Evolutionary conservation across 345 rosid genomes (phyloP).

Genomic region (Dimocarpus longan): DNA sequence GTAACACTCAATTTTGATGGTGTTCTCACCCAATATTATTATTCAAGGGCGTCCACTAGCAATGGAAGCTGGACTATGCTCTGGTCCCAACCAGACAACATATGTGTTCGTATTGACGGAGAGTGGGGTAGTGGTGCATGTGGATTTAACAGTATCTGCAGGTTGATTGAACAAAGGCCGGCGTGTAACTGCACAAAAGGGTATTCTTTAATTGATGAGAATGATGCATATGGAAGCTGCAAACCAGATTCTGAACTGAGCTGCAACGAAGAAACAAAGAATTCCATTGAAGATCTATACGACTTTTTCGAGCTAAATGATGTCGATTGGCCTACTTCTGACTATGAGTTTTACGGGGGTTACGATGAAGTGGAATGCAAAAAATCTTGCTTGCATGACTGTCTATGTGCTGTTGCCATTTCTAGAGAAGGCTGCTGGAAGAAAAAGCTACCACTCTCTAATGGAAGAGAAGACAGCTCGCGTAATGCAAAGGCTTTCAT

Average conservation of each 20-base stretch:
- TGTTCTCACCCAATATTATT: conserved; percentile 32
- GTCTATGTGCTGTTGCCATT: background rate
- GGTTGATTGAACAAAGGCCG: conserved; percentile 8
- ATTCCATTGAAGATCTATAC: conserved; percentile 14
- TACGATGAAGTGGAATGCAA: background rate
- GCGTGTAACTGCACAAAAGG: conserved; percentile 34
- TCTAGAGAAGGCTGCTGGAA: background rate
- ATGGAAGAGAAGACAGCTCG: background rate
- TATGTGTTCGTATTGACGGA: conserved; percentile 9
- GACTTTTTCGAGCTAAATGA: background rate
- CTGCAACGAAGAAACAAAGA: conserved; percentile 15
- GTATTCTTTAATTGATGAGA: conserved; percentile 19
- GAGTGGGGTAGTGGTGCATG: conserved; percentile 29
- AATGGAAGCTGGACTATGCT: conserved; percentile 16
- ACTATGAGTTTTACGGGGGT: background rate
- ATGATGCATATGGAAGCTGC: conserved; percentile 28
- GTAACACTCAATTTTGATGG: conserved; percentile 40
- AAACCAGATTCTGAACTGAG: conserved; percentile 24
- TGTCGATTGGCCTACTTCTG: background rate
- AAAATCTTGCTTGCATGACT: background rate
- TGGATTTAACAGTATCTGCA: conserved; percentile 40
- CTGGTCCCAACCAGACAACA: conserved; percentile 24
- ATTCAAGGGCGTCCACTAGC: conserved; percentile 18
- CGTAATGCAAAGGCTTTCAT: background rate
- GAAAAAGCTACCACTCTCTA: conserved; percentile 9